These are phyloP conservation scores for Viola pubescens DNA, from an alignment of 441 rosid species.

Conservation along the genomic window DNA sequence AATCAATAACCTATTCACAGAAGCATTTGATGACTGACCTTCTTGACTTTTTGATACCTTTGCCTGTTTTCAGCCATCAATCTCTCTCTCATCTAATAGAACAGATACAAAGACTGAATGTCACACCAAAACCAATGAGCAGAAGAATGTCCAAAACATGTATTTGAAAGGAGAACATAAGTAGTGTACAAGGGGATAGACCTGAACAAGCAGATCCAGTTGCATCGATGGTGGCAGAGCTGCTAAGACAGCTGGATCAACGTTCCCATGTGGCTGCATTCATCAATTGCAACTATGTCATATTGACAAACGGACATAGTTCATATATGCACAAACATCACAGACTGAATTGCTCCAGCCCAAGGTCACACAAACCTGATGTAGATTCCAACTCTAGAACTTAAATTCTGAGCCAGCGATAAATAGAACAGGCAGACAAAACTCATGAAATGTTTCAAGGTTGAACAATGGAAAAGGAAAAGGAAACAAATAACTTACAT, in stretches of 20 bases:
- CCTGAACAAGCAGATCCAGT: slow-evolving; percentile 95
- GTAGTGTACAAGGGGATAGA: slow-evolving; percentile 19
- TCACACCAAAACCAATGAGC: slow-evolving; percentile 4
- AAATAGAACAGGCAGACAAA: neutral
- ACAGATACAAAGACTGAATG: slow-evolving; percentile 8
- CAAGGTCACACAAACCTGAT: neutral
- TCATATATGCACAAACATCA: neutral
- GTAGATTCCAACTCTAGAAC: neutral
- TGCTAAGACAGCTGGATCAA: slow-evolving; percentile 88
- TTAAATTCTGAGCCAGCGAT: neutral
- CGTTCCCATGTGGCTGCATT: slow-evolving; percentile 62
- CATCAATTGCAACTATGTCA: slow-evolving; percentile 9
- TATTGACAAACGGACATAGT: slow-evolving; percentile 4
- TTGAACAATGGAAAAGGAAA: slow-evolving; percentile 1
- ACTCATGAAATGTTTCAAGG: neutral
- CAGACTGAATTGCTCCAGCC: neutral
- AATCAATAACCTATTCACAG: neutral
- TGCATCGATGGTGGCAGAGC: slow-evolving; percentile 97
- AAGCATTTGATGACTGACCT: slow-evolving; percentile 43
- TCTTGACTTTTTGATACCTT: slow-evolving; percentile 89
- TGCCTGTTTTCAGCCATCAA: slow-evolving; percentile 97
- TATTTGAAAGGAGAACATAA: slow-evolving; percentile 10
- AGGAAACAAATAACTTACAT: neutral
- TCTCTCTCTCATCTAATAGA: slow-evolving; percentile 78
- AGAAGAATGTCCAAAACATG: slow-evolving; percentile 18